These are phyloP conservation scores for Excoecaria cochinchinensis DNA, from an alignment of 345 rosid species.

Conservation along the genomic window DNA sequence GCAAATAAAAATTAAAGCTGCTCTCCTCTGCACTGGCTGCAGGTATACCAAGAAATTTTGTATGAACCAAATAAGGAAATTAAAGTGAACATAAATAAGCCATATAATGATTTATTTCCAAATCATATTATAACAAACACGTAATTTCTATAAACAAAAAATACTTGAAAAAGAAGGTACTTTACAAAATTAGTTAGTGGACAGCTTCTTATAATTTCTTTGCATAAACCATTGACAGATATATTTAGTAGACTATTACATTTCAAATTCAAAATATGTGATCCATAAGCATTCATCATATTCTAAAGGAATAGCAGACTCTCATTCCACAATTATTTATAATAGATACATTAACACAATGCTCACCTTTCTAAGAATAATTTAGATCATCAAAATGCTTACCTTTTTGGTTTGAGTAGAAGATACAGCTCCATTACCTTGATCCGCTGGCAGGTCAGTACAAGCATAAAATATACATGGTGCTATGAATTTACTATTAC, in stretches of 20 bases:
- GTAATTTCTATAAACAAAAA: neutral
- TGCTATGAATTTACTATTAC: constrained; percentile 53
- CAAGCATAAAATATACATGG: constrained; percentile 68
- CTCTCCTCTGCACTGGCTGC: constrained; percentile 25
- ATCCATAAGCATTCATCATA: neutral
- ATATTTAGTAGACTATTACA: neutral
- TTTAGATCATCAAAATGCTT: neutral
- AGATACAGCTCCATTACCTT: constrained; percentile 45
- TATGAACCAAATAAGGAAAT: neutral
- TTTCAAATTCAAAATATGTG: neutral
- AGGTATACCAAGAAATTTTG: constrained; percentile 22
- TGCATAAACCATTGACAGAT: neutral
- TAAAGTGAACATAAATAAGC: neutral
- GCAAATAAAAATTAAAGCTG: constrained; percentile 73
- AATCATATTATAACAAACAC: neutral
- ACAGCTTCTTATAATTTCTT: neutral
- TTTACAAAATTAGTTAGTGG: neutral
- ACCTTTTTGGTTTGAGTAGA: constrained; percentile 45
- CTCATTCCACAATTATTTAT: neutral
- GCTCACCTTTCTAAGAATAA: neutral
- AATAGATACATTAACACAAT: no score
- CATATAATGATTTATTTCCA: neutral
- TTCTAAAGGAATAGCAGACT: neutral
- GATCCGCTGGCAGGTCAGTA: constrained; percentile 34
- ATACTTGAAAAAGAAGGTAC: neutral